Evolutionary conservation across 1,284 basidiomycete species (phyloP), one percentile per base, ranked within the genome.

Genomic region (Lignosus rhinocerotis): DNA sequence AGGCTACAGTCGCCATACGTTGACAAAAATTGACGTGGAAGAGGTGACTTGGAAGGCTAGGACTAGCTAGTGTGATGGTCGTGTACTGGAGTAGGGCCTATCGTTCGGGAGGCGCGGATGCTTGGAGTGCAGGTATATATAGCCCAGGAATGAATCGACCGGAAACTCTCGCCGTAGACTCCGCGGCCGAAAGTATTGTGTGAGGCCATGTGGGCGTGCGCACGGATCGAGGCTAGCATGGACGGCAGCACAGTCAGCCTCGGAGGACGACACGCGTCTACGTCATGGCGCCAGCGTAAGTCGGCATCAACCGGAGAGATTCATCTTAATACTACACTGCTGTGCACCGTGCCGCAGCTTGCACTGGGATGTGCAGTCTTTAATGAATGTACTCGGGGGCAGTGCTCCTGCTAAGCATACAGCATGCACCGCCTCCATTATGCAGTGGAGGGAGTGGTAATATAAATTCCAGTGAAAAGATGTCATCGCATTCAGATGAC

Each of bases 1-100:
- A 78, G 10, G 71, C 72, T 12, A 45, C 48, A 7, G 48, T 55
- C 2, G 63, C 55, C 63, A 64, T 64, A 1, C 5, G 53, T 8
- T 34, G 46, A 9, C 30, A 12, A 11, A 14, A 9, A n/a, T n/a
- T n/a, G 31, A 17, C 11, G 33, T 33, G 48, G n/a, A 34, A 16
- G n/a, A 32, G 11, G 3, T 32, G 46, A 16, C 9, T 25, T 10
- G 19, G 34, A 16, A 8, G 14, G 14, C 8, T n/a, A 14, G 48
- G 48, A 46, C 11, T 31, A 25, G 25, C 25, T 25, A 25, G 25
- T 25, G 4, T 38, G 34, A 36, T 25, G 48, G 34, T 38, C 34
- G 32, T 34, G 32, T 14, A 19, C n/a, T 19, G 38, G n/a, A n/a
- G 33, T 17, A 39, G 33, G n/a, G n/a, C n/a, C n/a, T n/a, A 38